Conservation (phyloP, 768 basidiomycete genomes). For the Termitomyces sp. region DNA sequence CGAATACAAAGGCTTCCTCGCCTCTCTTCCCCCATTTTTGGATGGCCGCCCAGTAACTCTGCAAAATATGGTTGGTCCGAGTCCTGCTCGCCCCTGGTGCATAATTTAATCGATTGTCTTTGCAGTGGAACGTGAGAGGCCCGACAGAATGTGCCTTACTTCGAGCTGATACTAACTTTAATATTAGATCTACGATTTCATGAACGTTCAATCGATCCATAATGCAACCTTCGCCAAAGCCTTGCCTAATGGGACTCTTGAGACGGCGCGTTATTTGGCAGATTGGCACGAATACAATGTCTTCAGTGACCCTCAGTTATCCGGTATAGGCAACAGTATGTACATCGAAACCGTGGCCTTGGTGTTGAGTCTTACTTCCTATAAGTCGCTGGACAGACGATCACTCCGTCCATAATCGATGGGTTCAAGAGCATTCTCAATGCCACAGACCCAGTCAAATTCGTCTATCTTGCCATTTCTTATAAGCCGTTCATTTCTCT, state of each 20-base stretch:
- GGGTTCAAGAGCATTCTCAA: constrained; percentile 51
- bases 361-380: neutral
- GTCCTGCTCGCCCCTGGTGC: neutral
- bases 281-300: constrained; percentile 73
- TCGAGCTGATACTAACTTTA: neutral
- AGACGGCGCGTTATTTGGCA: constrained; percentile 56
- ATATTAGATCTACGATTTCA: constrained; percentile 61
- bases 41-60: constrained; percentile 50
- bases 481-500: constrained; percentile 79
- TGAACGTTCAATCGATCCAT: constrained; percentile 72
- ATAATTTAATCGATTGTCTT: neutral
- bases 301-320: constrained; percentile 48
- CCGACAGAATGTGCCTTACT: neutral
- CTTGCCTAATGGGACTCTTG: constrained; percentile 48
- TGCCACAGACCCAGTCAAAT: constrained; percentile 46
- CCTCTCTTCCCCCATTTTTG: constrained; percentile 45
- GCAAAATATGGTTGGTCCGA: constrained; percentile 52
- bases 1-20: constrained; percentile 46
- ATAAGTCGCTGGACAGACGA: constrained; percentile 63
- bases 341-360: neutral
- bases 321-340: constrained; percentile 67
- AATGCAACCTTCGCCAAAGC: constrained; percentile 46
- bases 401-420: constrained; percentile 57
- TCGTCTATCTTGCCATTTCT: constrained; percentile 57
- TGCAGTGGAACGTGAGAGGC: constrained; percentile 35